Conservation (phyloP, 306 rosid genomes). For the Vigna reflexopilosa region DNA sequence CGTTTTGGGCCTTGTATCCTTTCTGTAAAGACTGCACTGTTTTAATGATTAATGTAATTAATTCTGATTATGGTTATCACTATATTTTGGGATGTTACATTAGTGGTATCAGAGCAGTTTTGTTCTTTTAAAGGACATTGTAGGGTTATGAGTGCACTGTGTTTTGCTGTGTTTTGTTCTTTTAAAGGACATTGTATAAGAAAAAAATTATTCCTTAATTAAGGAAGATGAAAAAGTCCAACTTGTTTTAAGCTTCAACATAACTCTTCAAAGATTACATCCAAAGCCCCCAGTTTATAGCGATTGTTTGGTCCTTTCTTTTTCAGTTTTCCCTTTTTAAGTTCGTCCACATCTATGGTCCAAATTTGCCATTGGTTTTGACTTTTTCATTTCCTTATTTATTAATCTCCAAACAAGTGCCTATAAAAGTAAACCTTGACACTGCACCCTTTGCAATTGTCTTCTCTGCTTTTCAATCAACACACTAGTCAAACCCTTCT, state of each 20-base stretch:
- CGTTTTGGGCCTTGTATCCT: too few species aligned
- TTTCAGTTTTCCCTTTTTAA: background rate
- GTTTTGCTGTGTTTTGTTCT: too few species aligned
- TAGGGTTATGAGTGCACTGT: too few species aligned
- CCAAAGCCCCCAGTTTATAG: slow-evolving; percentile 10
- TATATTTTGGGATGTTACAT: too few species aligned
- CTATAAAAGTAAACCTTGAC: background rate
- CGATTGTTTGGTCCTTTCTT: background rate
- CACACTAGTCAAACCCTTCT: slow-evolving; percentile 4
- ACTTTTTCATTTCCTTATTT: slow-evolving; percentile 34
- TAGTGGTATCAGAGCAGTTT: too few species aligned
- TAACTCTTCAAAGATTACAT: slow-evolving; percentile 32
- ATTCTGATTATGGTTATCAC: too few species aligned
- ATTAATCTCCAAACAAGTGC: slow-evolving; percentile 19
- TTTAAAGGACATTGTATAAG: too few species aligned
- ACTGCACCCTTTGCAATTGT: background rate
- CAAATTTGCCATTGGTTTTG: slow-evolving; percentile 32
- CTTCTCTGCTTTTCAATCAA: slow-evolving; percentile 27
- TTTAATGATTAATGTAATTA: too few species aligned
- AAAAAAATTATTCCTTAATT: background rate
- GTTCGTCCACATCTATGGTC: slow-evolving; percentile 15
- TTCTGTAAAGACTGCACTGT: too few species aligned
- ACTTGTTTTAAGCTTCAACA: slow-evolving; percentile 41
- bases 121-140: too few species aligned
- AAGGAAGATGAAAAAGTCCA: slow-evolving; percentile 28